phyloP scores from a whole-genome alignment of 1,139 yeast species.

The Blastobotrys raffinosifermentans region DNA sequence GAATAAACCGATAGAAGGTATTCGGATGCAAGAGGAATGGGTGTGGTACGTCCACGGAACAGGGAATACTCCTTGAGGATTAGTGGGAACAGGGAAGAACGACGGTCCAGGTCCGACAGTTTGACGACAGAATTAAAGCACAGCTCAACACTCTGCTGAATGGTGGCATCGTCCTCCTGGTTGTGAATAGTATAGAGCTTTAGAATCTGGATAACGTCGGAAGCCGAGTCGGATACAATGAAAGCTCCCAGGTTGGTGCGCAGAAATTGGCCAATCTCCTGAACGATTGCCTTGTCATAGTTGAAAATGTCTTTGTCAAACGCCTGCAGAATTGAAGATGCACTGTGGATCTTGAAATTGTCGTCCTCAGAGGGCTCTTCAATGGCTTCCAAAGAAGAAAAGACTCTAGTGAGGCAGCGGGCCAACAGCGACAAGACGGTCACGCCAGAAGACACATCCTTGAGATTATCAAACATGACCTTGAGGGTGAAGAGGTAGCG shows the following conservation, averaged over 20 bases:
- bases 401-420: slow-evolving; percentile 6
- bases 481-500: slow-evolving; percentile 12
- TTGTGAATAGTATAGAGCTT: slow-evolving; percentile 11
- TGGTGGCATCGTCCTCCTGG: slow-evolving; percentile 9
- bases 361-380: slow-evolving; percentile 4
- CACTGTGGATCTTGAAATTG: slow-evolving; percentile 14
- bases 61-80: slow-evolving; percentile 14
- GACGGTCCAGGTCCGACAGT: slow-evolving; percentile 23
- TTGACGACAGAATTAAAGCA: slow-evolving; percentile 17
- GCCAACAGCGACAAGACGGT: slow-evolving; percentile 8
- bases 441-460: slow-evolving; percentile 3
- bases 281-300: slow-evolving; percentile 10
- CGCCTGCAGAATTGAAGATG: slow-evolving; percentile 10
- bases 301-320: slow-evolving; percentile 12
- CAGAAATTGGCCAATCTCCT: slow-evolving; percentile 11
- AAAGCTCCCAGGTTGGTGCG: slow-evolving; percentile 14
- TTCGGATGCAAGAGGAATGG: slow-evolving; percentile 17
- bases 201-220: slow-evolving; percentile 14
- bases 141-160: slow-evolving; percentile 14
- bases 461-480: slow-evolving; percentile 11
- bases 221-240: slow-evolving; percentile 17
- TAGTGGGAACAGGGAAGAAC: slow-evolving; percentile 12
- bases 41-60: slow-evolving; percentile 14
- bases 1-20: slow-evolving; percentile 13
- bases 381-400: slow-evolving; percentile 7